A percentile compares a stretch with the other conserved stretches of the same genome.
These are phyloP conservation scores for Pseudonitzschia multistriata DNA, from an alignment of 108 stramenopile genomes.

Conservation along the genomic window DNA sequence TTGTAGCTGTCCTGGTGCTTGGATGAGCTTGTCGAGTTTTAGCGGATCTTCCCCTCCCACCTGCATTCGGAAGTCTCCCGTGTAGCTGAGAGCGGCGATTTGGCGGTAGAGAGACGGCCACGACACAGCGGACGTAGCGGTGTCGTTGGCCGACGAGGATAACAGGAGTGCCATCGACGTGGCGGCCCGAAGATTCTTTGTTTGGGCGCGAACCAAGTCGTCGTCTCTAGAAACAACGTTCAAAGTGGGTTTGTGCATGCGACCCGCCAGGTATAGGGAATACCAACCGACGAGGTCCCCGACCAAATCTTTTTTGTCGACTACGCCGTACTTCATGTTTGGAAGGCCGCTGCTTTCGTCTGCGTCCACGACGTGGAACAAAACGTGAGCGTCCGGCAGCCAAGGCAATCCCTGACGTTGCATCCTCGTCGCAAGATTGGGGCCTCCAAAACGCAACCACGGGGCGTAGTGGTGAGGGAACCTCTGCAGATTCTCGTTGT, in stretches of 20 bases:
- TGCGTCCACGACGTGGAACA: constrained; percentile 34
- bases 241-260: constrained; percentile 80
- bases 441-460: constrained; percentile 25
- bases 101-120: constrained; percentile 34
- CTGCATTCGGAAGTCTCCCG: constrained; percentile 81
- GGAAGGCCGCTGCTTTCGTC: neutral
- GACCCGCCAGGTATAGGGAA: constrained; percentile 76
- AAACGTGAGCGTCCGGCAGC: neutral
- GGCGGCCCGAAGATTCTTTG: constrained; percentile 57
- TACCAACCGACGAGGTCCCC: constrained; percentile 70
- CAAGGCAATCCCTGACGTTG: constrained; percentile 22
- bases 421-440: constrained; percentile 13
- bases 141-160: neutral
- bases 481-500: constrained; percentile 50
- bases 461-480: constrained; percentile 70
- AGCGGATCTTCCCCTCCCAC: constrained; percentile 82
- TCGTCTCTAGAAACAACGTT: constrained; percentile 32
- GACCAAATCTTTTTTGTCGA: constrained; percentile 55
- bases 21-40: constrained; percentile 72
- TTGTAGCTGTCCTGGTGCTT: constrained; percentile 64
- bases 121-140: neutral
- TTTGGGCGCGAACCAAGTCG: constrained; percentile 44
- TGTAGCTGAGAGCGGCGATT: constrained; percentile 76
- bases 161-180: constrained; percentile 66
- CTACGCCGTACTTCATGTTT: constrained; percentile 76